Conservation (phyloP, 768 basidiomycete genomes). For the Xanthoconium purpureum region DNA sequence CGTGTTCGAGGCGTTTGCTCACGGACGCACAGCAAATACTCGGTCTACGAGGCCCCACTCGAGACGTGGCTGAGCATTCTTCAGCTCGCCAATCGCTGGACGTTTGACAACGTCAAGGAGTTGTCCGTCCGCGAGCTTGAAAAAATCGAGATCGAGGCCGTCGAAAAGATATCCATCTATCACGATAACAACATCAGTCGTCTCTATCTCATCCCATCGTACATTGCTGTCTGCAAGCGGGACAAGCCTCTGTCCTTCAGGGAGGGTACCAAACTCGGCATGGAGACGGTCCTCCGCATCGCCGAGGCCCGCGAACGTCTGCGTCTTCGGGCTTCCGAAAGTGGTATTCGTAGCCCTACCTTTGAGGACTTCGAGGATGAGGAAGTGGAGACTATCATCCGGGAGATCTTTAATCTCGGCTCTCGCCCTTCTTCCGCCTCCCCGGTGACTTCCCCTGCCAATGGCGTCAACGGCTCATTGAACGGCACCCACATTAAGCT, state of each 20-base stretch:
- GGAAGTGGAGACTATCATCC: slow-evolving; percentile 25
- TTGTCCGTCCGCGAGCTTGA: slow-evolving; percentile 40
- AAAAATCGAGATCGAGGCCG: slow-evolving; percentile 32
- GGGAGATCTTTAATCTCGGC: slow-evolving; percentile 29
- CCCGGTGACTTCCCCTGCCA: slow-evolving; percentile 4
- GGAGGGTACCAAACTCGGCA: slow-evolving; percentile 43
- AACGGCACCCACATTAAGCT: slow-evolving; percentile 18
- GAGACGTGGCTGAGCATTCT: slow-evolving; percentile 44
- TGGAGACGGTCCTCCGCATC: slow-evolving; percentile 36
- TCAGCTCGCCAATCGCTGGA: slow-evolving; percentile 38
- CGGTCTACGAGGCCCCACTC: slow-evolving; percentile 37
- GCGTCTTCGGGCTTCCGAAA: slow-evolving; percentile 32
- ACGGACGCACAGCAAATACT: slow-evolving; percentile 32
- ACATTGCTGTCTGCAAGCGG: slow-evolving; percentile 35
- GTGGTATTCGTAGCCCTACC: slow-evolving; percentile 30
- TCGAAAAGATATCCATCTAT: slow-evolving; percentile 40
- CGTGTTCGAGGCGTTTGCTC: background rate
- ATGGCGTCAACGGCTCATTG: slow-evolving; percentile 10
- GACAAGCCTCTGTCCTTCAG: slow-evolving; percentile 34
- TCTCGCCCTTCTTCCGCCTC: slow-evolving; percentile 27
- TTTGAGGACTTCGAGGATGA: slow-evolving; percentile 32
- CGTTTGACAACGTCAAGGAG: slow-evolving; percentile 38
- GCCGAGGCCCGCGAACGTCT: slow-evolving; percentile 41
- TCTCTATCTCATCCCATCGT: slow-evolving; percentile 36
- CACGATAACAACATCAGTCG: slow-evolving; percentile 34